Conservation (phyloP, 257 asterid species). For the Salvia hispanica region DNA sequence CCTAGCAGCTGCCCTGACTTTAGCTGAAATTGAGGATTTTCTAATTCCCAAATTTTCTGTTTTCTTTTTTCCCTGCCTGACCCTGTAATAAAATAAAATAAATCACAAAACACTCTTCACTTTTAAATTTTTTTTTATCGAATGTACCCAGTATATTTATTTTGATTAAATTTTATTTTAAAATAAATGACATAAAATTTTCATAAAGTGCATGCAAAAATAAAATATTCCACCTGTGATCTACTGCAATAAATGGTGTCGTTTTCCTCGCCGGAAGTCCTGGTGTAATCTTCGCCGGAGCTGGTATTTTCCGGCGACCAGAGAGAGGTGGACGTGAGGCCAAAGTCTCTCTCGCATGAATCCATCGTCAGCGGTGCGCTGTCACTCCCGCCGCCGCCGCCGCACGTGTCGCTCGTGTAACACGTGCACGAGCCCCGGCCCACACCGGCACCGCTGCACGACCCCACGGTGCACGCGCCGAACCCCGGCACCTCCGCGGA, state of each 20-base stretch:
- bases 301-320: slow-evolving; percentile 81
- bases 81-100: slow-evolving; percentile 37
- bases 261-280: slow-evolving; percentile 62
- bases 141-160: too few species aligned
- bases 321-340: slow-evolving; percentile 54
- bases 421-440: slow-evolving; percentile 29
- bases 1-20: slow-evolving; percentile 88
- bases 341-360: slow-evolving; percentile 51
- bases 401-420: slow-evolving; percentile 53
- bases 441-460: slow-evolving; percentile 58
- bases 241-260: slow-evolving; percentile 66
- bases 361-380: slow-evolving; percentile 38
- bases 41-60: slow-evolving; percentile 48
- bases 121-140: too few species aligned
- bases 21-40: slow-evolving; percentile 59
- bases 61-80: slow-evolving; percentile 41
- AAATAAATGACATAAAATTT: not conserved
- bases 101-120: too few species aligned
- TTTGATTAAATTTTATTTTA: too few species aligned
- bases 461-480: slow-evolving; percentile 49
- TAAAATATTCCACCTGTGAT: slow-evolving; percentile 48
- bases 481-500: slow-evolving; percentile 35
- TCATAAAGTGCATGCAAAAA: too few species aligned
- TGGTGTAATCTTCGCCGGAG: slow-evolving; percentile 64
- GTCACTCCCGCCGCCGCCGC: slow-evolving; percentile 27